Percentiles rank a stretch among this genome's conserved stretches.
These are phyloP conservation scores for Allium sativum DNA, from an alignment of 106 monocot genomes.

Conservation along the genomic window DNA sequence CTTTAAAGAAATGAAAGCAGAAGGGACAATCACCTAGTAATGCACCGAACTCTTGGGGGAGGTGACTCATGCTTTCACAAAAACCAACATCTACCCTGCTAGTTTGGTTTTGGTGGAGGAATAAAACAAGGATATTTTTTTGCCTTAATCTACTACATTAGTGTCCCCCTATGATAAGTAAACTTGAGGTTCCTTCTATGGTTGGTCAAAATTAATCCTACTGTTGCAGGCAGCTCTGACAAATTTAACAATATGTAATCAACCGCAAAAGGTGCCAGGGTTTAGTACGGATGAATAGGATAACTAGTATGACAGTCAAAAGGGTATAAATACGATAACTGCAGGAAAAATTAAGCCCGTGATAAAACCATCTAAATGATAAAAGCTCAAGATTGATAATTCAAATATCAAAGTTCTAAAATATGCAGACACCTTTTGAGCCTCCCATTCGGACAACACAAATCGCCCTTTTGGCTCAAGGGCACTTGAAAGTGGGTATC, in stretches of 20 bases:
- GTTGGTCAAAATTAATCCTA: slow-evolving; percentile 80
- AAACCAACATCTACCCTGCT: slow-evolving; percentile 29
- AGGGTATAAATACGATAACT: no score
- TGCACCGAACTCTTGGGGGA: not conserved
- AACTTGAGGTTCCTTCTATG: slow-evolving; percentile 53
- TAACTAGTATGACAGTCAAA: not conserved
- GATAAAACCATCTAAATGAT: no score
- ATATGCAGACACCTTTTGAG: slow-evolving; percentile 52
- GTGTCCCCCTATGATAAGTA: slow-evolving; percentile 82
- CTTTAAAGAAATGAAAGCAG: not conserved
- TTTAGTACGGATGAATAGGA: not conserved
- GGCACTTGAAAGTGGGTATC: slow-evolving; percentile 85
- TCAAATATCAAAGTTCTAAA: not conserved
- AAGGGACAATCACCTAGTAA: not conserved
- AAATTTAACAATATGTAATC: slow-evolving; percentile 58
- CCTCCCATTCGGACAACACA: slow-evolving; percentile 90
- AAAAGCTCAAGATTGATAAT: not conserved
- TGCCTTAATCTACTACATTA: slow-evolving; percentile 45
- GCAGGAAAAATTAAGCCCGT: no score
- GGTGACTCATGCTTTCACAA: no score
- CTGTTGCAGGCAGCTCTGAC: slow-evolving; percentile 90
- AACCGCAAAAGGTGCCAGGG: not conserved
- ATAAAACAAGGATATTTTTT: slow-evolving; percentile 68
- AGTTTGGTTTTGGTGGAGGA: slow-evolving; percentile 81
- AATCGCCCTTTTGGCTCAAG: slow-evolving; percentile 98